Base-by-base conservation (phyloP, 169 alveolate genomes). In the Amoebophrya sp. region DNA sequence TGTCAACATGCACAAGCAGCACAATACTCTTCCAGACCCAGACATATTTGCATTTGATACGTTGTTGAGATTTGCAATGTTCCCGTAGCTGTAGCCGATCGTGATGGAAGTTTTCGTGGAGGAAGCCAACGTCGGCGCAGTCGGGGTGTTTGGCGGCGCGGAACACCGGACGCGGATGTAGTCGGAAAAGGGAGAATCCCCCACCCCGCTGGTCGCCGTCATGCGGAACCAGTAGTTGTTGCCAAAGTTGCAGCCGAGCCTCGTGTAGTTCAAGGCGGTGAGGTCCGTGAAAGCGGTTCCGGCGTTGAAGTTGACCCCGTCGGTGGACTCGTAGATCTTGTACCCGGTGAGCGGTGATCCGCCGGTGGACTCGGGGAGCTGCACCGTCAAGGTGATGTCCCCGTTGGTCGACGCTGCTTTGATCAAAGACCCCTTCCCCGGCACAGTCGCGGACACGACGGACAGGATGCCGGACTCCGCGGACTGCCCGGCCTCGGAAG, bases 221-320 rank as follows among this genome's bases (percentile, higher is more conserved):
- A 66, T 66, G 35, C 83, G 83, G 83, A 66, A 66, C 83, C 83
- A 66, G 83, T 66, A 66, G 32, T 66, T 66, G 83, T 66, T 25
- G 7, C 83, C 83, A 66, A 66, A 66, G 83, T 66, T 66, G 83
- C 83, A 66, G 29, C 83, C 83, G 32, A n/a, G 29, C 18, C 83
- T 2, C 7, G 83, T 66, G 83, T 25, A 66, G 83, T 66, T 66
- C 83, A 66, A 25, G 32, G 29, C 10, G 2, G 83, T 66, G 7
- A 66, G 18, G 35, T 66, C 83, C 35, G 83, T 66, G 32, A 25
- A n/a, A 0, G 83, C 12, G 7, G 83, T 3, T 2, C 29, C 35
- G 29, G 66, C 18, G 7, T 25, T 25, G 83, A 66, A 66, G 83
- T 66, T 66, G 32, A 66, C 83, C 7, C 83, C 83, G 35, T 66